phyloP scores from a whole-genome alignment of 495 filamentous ascomycete species.

The Aspergillus cavernicola region DNA sequence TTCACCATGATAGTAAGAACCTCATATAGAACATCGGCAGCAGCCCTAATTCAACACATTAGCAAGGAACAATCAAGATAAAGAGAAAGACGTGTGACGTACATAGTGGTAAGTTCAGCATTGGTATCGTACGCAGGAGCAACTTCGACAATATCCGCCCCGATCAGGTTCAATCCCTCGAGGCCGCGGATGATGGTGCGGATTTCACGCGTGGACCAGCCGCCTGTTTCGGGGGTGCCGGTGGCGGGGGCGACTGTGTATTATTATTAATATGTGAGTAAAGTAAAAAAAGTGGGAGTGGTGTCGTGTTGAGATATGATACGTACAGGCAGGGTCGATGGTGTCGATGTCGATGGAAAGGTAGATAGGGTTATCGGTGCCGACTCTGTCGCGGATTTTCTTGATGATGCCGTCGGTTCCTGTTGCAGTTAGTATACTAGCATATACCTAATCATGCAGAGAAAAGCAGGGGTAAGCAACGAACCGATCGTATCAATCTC shows the following conservation, averaged over 20 bases:
- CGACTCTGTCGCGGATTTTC: conserved; percentile 70
- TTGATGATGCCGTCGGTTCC: conserved; percentile 63
- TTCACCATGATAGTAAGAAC: conserved; percentile 65
- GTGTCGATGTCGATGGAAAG: conserved; percentile 88
- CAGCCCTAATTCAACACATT: conserved; percentile 39
- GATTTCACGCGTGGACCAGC: conserved; percentile 80
- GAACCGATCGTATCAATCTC: conserved; percentile 75
- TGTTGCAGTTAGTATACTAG: conserved; percentile 5
- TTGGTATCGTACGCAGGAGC: conserved; percentile 67
- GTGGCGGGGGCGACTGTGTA: conserved; percentile 68
- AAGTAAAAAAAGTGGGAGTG: background rate
- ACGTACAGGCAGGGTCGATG: conserved; percentile 75
- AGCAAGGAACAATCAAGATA: background rate
- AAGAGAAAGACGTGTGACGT: conserved; percentile 4
- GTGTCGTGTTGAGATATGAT: too few species aligned
- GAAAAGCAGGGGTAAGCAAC: too few species aligned
- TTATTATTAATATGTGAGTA: background rate
- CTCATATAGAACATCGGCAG: conserved; percentile 63
- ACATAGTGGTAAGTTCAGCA: conserved; percentile 63
- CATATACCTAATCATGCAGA: too few species aligned
- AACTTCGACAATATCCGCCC: conserved; percentile 77
- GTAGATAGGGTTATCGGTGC: conserved; percentile 69
- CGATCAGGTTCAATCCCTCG: conserved; percentile 71
- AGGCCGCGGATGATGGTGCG: conserved; percentile 70
- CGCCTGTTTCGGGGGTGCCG: conserved; percentile 82